Evolutionary conservation across 306 rosid genomes (phyloP), one percentile per base, ranked within the genome.

Genomic region (Lotus japonicus): DNA sequence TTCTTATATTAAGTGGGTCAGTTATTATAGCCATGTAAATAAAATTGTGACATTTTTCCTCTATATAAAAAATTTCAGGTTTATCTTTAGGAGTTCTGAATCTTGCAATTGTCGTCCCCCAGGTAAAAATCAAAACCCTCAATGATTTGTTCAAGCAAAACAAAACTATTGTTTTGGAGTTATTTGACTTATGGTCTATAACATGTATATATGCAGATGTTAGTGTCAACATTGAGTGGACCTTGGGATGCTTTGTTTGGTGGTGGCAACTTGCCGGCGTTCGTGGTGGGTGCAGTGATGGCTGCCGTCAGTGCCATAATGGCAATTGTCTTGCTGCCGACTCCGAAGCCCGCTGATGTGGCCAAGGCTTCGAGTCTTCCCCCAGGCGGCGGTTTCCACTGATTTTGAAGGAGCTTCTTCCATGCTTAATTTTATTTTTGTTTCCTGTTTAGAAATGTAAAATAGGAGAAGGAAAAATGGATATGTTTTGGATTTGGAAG

Each of bases 71-170:
- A 56, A 5, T 70, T 79, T 73, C 86, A 88, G 96, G 97, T 13
- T 84, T 91, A 51, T 91, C 96, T 12, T 72, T 91, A 15, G 96
- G 96, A 73, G 91, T 91, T 16, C 74, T 91, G 58, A 91, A 91
- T 51, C 85, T 91, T 56, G 77, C 96, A 48, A 87, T 91, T 65
- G 91, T 85, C 41, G 3, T 89, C 19, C 97, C 96, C 13, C 97
- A 91, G 85, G 97, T 87, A 15, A 52, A 19, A 14, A 43, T 35
- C 12, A 61, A 31, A 31, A 7, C 36, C 36, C 36, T 31, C 36
- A 31, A 31, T 31, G 36, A 28, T 28, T 28, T 28, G 33, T 28
- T 28, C 33, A 28, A 2, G 33, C 33, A 28, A 31, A 31, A 31
- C 7, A 31, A 31, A 31, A 31, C 0, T 31, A 31, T 2, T 31